Evolutionary conservation across 2,329 filamentous ascomycete species (phyloP).

Genomic region (Blumeria hordei): DNA sequence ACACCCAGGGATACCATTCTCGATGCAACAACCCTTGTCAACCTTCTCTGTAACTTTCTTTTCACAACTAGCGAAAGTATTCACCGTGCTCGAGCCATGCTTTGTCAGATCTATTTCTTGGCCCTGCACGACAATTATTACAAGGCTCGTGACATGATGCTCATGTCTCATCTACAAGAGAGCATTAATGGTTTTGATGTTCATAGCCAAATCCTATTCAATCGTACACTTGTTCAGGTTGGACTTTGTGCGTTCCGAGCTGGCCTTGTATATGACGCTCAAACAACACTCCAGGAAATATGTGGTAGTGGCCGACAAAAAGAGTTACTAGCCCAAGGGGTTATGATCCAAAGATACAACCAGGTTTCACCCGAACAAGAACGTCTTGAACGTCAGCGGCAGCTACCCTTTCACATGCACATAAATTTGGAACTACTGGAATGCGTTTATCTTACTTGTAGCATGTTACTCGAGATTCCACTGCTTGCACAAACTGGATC

Average conservation of each 20-base stretch:
- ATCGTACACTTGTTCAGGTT: conserved; percentile 90
- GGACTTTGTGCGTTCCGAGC: conserved; percentile 96
- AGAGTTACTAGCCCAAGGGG: conserved; percentile 88
- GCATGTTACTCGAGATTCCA: conserved; percentile 96
- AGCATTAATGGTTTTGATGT: conserved; percentile 93
- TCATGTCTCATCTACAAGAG: conserved; percentile 98
- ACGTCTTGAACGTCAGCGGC: conserved; percentile 84
- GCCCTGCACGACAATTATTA: conserved; percentile 96
- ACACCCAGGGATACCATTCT: conserved; percentile 45
- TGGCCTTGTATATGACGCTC: conserved; percentile 88
- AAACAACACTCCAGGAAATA: conserved; percentile 93
- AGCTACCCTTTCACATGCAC: conserved; percentile 99
- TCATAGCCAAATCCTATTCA: conserved; percentile 93
- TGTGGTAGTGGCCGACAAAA: conserved; percentile 95
- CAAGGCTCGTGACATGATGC: conserved; percentile 93
- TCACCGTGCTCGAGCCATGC: conserved; percentile 84
- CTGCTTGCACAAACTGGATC: conserved; percentile 91
- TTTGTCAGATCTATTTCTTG: conserved; percentile 96
- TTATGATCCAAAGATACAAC: conserved; percentile 92
- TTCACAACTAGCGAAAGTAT: conserved; percentile 91
- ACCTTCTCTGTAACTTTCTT: conserved; percentile 79
- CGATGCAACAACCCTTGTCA: conserved; percentile 55
- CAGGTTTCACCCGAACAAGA: conserved; percentile 96
- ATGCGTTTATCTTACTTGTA: conserved; percentile 95
- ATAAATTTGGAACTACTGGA: conserved; percentile 97